Evolutionary conservation across 495 filamentous ascomycete species (phyloP).

Genomic region (Lentithecium fluviatile): DNA sequence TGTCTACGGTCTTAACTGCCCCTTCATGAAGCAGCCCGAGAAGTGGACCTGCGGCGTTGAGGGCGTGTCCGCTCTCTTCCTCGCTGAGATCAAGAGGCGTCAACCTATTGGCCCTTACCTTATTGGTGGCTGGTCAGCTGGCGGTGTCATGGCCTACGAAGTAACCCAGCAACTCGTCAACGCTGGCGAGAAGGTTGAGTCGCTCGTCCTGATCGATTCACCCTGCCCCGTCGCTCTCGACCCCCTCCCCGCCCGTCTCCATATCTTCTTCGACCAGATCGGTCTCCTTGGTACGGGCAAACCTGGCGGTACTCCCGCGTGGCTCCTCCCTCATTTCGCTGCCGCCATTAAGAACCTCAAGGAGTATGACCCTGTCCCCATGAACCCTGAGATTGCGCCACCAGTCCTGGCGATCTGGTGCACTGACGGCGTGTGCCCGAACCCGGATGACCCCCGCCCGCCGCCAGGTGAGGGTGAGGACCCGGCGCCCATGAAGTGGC

Average conservation of each 20-base stretch:
- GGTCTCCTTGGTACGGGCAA: constrained; percentile 73
- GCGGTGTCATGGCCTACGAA: constrained; percentile 86
- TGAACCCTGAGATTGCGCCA: constrained; percentile 52
- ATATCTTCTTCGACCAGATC: constrained; percentile 75
- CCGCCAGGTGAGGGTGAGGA: constrained; percentile 50
- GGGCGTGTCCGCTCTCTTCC: constrained; percentile 56
- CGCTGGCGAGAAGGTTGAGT: constrained; percentile 66
- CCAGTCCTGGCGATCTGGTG: constrained; percentile 75
- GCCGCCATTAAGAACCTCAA: constrained; percentile 72
- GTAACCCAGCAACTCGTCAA: constrained; percentile 69
- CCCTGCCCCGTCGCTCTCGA: constrained; percentile 76
- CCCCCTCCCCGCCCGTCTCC: constrained; percentile 71
- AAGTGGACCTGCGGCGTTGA: constrained; percentile 57
- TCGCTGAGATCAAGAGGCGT: constrained; percentile 67
- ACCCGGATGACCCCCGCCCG: constrained; percentile 62
- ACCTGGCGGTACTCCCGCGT: constrained; percentile 64
- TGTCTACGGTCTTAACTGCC: constrained; percentile 64
- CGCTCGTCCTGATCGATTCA: constrained; percentile 78
- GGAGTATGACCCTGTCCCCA: constrained; percentile 65
- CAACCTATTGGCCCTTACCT: constrained; percentile 72
- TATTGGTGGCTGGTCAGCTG: constrained; percentile 77
- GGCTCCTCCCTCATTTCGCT: constrained; percentile 83
- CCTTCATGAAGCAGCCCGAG: constrained; percentile 63
- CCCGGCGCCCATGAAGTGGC: constrained; percentile 74
- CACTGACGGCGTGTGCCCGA: constrained; percentile 74